These are phyloP conservation scores for Myxozyma mucilagina DNA, from an alignment of 805 yeast species.

Conservation along the genomic window DNA sequence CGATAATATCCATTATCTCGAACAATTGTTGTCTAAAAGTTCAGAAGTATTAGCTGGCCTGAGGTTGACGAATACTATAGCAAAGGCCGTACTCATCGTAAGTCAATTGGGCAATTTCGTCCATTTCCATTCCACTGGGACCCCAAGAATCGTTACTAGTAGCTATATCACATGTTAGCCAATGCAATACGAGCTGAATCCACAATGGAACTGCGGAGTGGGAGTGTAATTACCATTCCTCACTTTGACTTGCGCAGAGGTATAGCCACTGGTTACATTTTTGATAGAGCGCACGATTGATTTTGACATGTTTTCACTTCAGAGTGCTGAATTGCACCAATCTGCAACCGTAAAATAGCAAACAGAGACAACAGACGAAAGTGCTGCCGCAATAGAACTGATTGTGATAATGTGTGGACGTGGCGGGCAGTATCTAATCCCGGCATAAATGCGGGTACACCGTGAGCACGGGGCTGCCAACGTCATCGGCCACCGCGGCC, in stretches of 20 bases:
- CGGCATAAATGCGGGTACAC: too few species aligned
- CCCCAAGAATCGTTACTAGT: constrained; percentile 86
- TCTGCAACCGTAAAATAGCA: too few species aligned
- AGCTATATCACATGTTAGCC: constrained; percentile 44
- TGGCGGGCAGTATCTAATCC: background rate
- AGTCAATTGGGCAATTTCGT: constrained; percentile 75
- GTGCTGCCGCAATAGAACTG: background rate
- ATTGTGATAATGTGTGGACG: background rate
- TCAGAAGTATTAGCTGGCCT: constrained; percentile 29
- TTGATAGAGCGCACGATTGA: constrained; percentile 43
- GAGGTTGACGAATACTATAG: background rate
- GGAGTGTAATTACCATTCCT: constrained; percentile 51
- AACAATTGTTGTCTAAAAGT: constrained; percentile 63
- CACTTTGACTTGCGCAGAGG: constrained; percentile 80
- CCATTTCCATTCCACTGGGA: constrained; percentile 80
- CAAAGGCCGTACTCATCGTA: constrained; percentile 49
- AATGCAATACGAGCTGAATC: background rate
- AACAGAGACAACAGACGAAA: background rate
- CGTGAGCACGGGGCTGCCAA: background rate
- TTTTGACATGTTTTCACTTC: constrained; percentile 9
- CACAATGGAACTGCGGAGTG: background rate
- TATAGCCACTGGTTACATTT: constrained; percentile 87
- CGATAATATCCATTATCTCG: constrained; percentile 92
- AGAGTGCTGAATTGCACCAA: background rate
- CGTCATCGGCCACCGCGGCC: background rate